Percentiles rank a stretch among this genome's conserved stretches.
Conservation (phyloP, 345 rosid species). For the Citrus maxima region DNA sequence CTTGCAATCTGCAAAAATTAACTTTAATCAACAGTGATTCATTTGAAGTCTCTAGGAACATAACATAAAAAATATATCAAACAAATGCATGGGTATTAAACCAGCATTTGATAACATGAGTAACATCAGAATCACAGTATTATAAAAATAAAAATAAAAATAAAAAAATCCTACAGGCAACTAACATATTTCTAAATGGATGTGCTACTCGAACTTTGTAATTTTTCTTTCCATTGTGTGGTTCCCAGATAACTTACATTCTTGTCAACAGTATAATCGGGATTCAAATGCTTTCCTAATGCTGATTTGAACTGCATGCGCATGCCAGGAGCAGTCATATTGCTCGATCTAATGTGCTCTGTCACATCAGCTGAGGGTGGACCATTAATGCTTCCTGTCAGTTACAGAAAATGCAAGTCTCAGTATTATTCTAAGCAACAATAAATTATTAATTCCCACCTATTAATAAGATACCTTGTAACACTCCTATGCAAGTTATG, state of each 20-base stretch:
- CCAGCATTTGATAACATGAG: neutral
- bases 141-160: neutral
- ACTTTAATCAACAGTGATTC: slow-evolving; percentile 5
- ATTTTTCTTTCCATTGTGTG: neutral
- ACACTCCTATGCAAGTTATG: too few relatives aligned
- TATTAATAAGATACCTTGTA: neutral
- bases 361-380: slow-evolving; percentile 45
- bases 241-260: slow-evolving; percentile 44
- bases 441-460: neutral
- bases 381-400: slow-evolving; percentile 54
- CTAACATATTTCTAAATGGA: slow-evolving; percentile 4
- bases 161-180: neutral
- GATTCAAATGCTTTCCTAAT: slow-evolving; percentile 48
- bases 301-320: slow-evolving; percentile 58
- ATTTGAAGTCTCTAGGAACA: neutral
- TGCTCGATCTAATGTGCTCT: slow-evolving; percentile 42
- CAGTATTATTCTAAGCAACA: neutral
- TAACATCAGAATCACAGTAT: neutral
- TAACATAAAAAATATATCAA: neutral
- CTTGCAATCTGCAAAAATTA: slow-evolving; percentile 33
- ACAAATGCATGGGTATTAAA: neutral
- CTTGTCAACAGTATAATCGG: slow-evolving; percentile 51
- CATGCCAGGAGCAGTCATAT: slow-evolving; percentile 44
- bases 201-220: neutral
- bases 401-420: slow-evolving; percentile 4